These are phyloP conservation scores for Phytopythium chamaehyphon DNA, from an alignment of 352 stramenopile species.

Conservation along the genomic window DNA sequence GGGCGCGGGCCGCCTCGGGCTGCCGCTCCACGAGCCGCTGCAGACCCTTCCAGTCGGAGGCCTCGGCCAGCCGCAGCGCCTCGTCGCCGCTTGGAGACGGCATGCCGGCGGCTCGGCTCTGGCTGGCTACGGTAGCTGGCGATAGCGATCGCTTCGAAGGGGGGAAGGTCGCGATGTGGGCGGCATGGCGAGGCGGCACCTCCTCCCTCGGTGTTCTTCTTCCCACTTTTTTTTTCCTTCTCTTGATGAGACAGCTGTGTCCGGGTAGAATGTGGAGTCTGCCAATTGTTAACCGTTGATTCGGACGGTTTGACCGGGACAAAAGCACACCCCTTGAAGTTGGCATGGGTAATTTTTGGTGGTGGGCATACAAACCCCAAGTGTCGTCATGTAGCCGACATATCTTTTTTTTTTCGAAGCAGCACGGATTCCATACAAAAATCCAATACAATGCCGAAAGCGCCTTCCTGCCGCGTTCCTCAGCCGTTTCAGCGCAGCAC, in stretches of 20 bases:
- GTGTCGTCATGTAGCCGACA: neutral
- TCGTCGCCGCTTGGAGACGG: conserved; percentile 29
- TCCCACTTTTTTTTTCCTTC: too few relatives aligned
- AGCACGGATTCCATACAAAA: neutral
- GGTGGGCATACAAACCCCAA: neutral
- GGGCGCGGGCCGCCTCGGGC: conserved; percentile 36
- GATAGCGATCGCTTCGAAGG: too few relatives aligned
- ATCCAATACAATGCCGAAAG: neutral
- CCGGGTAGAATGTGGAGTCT: too few relatives aligned
- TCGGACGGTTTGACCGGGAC: neutral
- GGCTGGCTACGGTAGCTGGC: neutral
- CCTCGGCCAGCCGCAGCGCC: conserved; percentile 70
- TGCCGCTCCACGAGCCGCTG: conserved; percentile 56
- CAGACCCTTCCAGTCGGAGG: conserved; percentile 70
- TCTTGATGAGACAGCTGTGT: too few relatives aligned
- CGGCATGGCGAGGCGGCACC: too few relatives aligned
- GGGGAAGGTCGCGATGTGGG: too few relatives aligned
- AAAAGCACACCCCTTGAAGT: neutral
- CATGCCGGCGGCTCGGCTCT: conserved; percentile 10
- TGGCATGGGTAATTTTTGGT: neutral
- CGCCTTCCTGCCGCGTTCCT: neutral
- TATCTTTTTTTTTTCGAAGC: neutral
- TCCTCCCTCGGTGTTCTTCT: too few relatives aligned
- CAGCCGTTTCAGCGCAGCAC: neutral
- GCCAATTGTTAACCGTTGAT: too few relatives aligned